phyloP scores from a whole-genome alignment of 352 stramenopile species.

The Globisporangium sylvaticum region DNA sequence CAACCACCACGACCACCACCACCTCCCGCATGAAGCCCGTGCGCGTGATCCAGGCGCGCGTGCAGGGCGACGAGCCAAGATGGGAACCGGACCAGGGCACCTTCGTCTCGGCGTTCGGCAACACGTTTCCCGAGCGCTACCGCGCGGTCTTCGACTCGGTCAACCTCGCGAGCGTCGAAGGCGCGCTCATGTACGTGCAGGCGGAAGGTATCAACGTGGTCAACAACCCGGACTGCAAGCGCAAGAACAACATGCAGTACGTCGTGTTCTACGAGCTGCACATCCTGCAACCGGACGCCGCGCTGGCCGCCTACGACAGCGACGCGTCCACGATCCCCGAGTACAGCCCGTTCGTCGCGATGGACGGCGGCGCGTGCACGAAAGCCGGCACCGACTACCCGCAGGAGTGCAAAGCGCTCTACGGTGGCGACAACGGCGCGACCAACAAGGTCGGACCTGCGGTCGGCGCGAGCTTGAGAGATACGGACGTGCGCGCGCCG shows the following conservation, averaged over 20 bases:
- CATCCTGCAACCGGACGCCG: conserved; percentile 43
- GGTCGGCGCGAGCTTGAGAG: conserved; percentile 32
- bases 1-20: background rate
- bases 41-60: conserved; percentile 14
- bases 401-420: conserved; percentile 22
- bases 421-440: conserved; percentile 11
- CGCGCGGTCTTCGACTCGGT: conserved; percentile 51
- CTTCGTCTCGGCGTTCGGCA: conserved; percentile 16
- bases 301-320: conserved; percentile 27
- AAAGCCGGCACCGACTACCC: conserved; percentile 18
- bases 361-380: conserved; percentile 58
- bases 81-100: conserved; percentile 16
- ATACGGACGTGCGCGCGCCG: conserved; percentile 37
- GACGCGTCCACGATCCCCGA: conserved; percentile 29
- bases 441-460: conserved; percentile 28
- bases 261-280: conserved; percentile 70
- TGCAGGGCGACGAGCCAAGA: conserved; percentile 15
- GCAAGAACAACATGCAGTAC: conserved; percentile 72
- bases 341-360: conserved; percentile 51
- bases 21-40: conserved; percentile 8
- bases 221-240: conserved; percentile 33
- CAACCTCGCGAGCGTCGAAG: conserved; percentile 76
- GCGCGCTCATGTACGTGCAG: conserved; percentile 77
- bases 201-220: conserved; percentile 62
- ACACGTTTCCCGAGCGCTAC: conserved; percentile 35